Evolutionary conservation across 2,329 filamentous ascomycete genomes (phyloP).

Genomic region (Fusarium duplospermum): DNA sequence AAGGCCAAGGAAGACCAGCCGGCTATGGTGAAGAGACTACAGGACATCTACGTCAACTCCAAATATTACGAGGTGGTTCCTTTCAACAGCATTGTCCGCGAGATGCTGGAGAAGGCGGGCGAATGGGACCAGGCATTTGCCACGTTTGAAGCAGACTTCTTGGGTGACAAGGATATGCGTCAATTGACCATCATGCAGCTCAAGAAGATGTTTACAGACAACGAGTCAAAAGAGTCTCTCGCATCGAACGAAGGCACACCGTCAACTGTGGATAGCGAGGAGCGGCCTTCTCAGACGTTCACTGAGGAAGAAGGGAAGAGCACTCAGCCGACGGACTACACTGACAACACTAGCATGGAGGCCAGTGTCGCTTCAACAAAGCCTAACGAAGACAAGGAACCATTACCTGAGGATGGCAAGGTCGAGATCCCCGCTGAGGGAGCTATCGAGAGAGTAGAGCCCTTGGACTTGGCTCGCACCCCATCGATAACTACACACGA

Average conservation of each 20-base stretch:
- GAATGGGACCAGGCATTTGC: constrained; percentile 93
- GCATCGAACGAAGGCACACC: constrained; percentile 74
- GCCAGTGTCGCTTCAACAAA: constrained; percentile 46
- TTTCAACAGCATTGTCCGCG: constrained; percentile 86
- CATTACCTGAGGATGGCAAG: constrained; percentile 47
- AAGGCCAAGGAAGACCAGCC: constrained; percentile 87
- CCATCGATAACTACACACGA: constrained; percentile 42
- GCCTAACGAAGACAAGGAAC: constrained; percentile 37
- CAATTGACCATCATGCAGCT: constrained; percentile 91
- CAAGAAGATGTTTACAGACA: constrained; percentile 93
- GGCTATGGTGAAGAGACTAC: constrained; percentile 78
- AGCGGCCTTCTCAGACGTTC: constrained; percentile 58
- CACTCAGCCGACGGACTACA: constrained; percentile 56
- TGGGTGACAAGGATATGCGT: constrained; percentile 96
- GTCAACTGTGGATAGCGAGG: constrained; percentile 64
- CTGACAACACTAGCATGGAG: constrained; percentile 49
- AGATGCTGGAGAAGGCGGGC: constrained; percentile 91
- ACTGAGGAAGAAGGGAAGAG: constrained; percentile 61
- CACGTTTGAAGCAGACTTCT: constrained; percentile 92
- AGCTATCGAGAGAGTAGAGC: constrained; percentile 60
- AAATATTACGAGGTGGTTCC: constrained; percentile 98
- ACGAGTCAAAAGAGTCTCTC: constrained; percentile 83
- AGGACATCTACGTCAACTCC: constrained; percentile 91
- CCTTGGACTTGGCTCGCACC: constrained; percentile 61
- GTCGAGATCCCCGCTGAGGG: constrained; percentile 47